Percentiles rank a stretch among this genome's conserved stretches.
Conservation (phyloP, 768 basidiomycete species). For the Leccinum pellstonianum region DNA sequence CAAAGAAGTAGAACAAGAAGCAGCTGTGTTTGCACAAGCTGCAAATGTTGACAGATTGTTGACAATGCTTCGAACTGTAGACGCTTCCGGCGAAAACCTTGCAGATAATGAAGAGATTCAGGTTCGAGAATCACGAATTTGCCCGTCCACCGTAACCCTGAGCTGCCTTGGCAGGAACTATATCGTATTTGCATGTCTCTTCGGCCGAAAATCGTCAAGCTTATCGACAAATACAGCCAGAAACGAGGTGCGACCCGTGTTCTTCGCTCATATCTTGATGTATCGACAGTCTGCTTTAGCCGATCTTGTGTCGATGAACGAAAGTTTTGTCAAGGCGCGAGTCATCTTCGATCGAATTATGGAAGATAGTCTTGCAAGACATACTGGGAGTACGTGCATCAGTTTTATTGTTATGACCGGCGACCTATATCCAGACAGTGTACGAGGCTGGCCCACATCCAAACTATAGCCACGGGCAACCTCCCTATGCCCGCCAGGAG, state of each 20-base stretch:
- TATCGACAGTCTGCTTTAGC: slow-evolving; percentile 44
- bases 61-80: slow-evolving; percentile 68
- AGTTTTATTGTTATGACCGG: not conserved
- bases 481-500: slow-evolving; percentile 31
- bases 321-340: slow-evolving; percentile 85
- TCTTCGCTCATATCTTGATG: not conserved
- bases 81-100: slow-evolving; percentile 75
- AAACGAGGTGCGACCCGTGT: slow-evolving; percentile 57
- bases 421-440: slow-evolving; percentile 35
- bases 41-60: slow-evolving; percentile 81
- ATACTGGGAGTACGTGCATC: slow-evolving; percentile 53
- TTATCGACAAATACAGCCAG: slow-evolving; percentile 97
- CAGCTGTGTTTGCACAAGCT: slow-evolving; percentile 82
- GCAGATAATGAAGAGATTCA: slow-evolving; percentile 91
- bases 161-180: slow-evolving; percentile 57
- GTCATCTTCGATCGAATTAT: slow-evolving; percentile 93
- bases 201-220: slow-evolving; percentile 91
- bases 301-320: slow-evolving; percentile 92
- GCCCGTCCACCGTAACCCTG: slow-evolving; percentile 8
- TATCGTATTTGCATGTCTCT: slow-evolving; percentile 88
- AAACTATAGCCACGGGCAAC: slow-evolving; percentile 28
- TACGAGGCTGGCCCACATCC: slow-evolving; percentile 46
- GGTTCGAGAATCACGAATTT: slow-evolving; percentile 40
- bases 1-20: slow-evolving; percentile 83
- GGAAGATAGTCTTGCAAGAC: slow-evolving; percentile 81